A percentile compares a stretch with the other conserved stretches of the same genome.
Evolutionary conservation across 176 grass and related monocot species (phyloP).

Genomic region (Oropetium thomaeum): DNA sequence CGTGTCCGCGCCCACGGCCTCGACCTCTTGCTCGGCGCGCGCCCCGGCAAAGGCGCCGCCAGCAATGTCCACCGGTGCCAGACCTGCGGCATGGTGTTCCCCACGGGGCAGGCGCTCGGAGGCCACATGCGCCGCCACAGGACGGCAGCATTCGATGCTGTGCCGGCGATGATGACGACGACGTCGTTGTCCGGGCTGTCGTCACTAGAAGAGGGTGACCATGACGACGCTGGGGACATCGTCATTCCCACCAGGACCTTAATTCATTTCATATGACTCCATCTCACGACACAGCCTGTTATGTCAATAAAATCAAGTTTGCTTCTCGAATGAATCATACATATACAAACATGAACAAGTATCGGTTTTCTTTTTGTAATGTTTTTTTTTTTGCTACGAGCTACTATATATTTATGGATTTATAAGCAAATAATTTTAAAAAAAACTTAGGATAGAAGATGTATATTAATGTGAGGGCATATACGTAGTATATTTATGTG

Average conservation of each 20-base stretch:
- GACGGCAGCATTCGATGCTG: neutral
- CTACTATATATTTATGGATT: too few relatives aligned
- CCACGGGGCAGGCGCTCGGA: slow-evolving; percentile 57
- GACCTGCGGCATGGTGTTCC: slow-evolving; percentile 39
- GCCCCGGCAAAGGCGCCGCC: neutral
- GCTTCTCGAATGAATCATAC: neutral
- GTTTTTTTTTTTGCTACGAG: neutral
- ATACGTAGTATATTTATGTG: too few relatives aligned
- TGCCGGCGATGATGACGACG: neutral
- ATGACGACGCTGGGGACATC: neutral
- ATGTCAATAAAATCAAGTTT: neutral
- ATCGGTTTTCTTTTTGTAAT: neutral
- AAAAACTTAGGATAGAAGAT: too few relatives aligned
- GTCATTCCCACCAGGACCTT: neutral
- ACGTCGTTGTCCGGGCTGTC: neutral
- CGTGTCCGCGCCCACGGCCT: slow-evolving; percentile 42
- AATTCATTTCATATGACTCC: slow-evolving; percentile 44
- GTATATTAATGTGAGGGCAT: too few relatives aligned
- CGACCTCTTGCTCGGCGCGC: slow-evolving; percentile 31
- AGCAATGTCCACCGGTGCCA: slow-evolving; percentile 34
- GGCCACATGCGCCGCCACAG: slow-evolving; percentile 58
- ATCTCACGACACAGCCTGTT: neutral
- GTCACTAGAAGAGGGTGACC: slow-evolving; percentile 17
- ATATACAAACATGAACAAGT: neutral
- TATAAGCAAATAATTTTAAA: too few relatives aligned